Conservation (phyloP, 768 basidiomycete genomes). For the Naganishia kalamii region DNA sequence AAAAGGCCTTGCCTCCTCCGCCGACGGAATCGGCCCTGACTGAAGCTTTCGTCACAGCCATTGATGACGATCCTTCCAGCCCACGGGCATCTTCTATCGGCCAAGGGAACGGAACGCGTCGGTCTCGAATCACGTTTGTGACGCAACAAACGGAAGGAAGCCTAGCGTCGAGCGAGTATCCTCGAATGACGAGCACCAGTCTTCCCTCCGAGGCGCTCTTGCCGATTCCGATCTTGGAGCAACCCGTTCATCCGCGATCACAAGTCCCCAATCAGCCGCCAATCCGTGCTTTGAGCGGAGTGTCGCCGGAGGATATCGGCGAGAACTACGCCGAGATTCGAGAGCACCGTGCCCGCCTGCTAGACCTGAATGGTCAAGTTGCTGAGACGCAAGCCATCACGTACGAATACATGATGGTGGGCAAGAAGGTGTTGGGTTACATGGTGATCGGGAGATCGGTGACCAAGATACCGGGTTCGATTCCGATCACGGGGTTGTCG, state of each 20-base stretch:
- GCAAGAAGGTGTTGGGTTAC: slow-evolving; percentile 62
- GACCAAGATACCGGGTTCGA: slow-evolving; percentile 57
- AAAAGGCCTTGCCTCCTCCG: slow-evolving; percentile 43
- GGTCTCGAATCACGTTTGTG: neutral
- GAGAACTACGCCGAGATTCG: slow-evolving; percentile 64
- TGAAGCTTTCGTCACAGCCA: neutral
- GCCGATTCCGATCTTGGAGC: neutral
- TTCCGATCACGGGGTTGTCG: slow-evolving; percentile 69
- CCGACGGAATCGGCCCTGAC: slow-evolving; percentile 38
- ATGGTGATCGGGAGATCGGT: slow-evolving; percentile 67
- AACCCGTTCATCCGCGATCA: neutral
- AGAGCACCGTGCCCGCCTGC: slow-evolving; percentile 62
- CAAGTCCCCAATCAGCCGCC: slow-evolving; percentile 53
- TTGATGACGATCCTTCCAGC: neutral
- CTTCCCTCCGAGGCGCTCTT: neutral
- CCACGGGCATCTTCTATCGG: neutral
- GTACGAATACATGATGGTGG: slow-evolving; percentile 68
- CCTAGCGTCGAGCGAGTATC: neutral
- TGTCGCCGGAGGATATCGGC: slow-evolving; percentile 62
- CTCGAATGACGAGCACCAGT: neutral
- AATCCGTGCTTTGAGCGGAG: slow-evolving; percentile 66
- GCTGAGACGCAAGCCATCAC: slow-evolving; percentile 60
- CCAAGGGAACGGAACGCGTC: neutral
- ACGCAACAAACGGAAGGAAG: neutral
- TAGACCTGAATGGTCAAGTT: slow-evolving; percentile 68